Percentiles rank a stretch among this genome's conserved stretches.
These are phyloP conservation scores for Cercospora sesami DNA, from an alignment of 2,329 filamentous ascomycete genomes.

Conservation along the genomic window DNA sequence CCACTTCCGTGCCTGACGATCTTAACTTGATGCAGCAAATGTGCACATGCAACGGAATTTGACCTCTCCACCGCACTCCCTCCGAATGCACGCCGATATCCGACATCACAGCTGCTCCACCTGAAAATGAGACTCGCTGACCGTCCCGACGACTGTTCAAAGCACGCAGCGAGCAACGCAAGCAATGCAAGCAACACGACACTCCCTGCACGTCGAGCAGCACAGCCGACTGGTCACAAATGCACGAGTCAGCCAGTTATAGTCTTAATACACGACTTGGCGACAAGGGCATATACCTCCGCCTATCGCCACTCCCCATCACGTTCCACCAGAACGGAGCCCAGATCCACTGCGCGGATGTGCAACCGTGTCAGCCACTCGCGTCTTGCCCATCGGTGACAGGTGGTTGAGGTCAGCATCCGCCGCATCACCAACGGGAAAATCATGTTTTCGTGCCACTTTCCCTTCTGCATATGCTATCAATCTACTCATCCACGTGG, in stretches of 20 bases:
- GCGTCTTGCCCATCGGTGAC: not conserved
- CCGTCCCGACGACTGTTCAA: not conserved
- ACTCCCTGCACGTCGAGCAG: not conserved
- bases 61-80: not conserved
- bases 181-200: not conserved
- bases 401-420: not conserved
- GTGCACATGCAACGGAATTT: not conserved
- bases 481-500: conserved; percentile 1
- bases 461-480: not conserved
- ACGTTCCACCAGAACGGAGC: conserved; percentile 1
- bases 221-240: not conserved
- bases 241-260: conserved; percentile 9
- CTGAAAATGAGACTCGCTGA: not conserved
- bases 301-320: conserved; percentile 12
- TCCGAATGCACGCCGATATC: not conserved
- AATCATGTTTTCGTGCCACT: conserved; percentile 7
- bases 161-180: not conserved
- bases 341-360: conserved; percentile 13
- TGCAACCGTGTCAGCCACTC: conserved; percentile 17
- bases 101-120: not conserved
- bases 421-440: conserved; percentile 1
- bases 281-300: conserved; percentile 7
- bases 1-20: conserved; percentile 12
- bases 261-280: conserved; percentile 2
- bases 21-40: not conserved